Evolutionary conservation across 495 filamentous ascomycete species (phyloP).

Genomic region (Xylaria acuta): DNA sequence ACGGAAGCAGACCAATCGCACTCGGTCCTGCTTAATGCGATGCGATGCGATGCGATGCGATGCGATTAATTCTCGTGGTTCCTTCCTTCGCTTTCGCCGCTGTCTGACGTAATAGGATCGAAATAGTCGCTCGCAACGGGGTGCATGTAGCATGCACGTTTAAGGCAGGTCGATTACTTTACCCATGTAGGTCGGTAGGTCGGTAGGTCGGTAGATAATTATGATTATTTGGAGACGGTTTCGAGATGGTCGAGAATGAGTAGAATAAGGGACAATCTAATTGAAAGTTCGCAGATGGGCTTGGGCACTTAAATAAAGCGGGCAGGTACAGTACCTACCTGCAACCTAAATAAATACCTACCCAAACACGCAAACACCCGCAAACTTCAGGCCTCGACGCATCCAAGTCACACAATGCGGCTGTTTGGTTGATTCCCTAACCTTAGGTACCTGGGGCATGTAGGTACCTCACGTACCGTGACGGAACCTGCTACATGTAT

Average conservation of each 20-base stretch:
- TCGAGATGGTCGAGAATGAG: no score
- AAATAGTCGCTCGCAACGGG: neutral
- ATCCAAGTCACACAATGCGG: neutral
- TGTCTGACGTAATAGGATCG: neutral
- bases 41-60: neutral
- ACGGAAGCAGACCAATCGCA: neutral
- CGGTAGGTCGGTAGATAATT: neutral
- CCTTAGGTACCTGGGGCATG: no score
- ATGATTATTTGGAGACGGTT: neutral
- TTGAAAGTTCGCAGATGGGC: neutral
- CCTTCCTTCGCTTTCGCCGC: constrained; percentile 1
- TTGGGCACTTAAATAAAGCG: neutral
- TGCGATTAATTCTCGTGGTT: neutral
- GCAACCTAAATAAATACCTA: no score
- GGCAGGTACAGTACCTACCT: no score
- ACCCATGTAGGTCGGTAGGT: neutral
- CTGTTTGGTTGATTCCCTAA: neutral
- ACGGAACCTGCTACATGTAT: no score
- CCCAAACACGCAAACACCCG: neutral
- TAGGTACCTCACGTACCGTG: neutral
- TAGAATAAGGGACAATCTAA: neutral
- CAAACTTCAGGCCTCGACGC: neutral
- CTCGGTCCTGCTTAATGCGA: neutral
- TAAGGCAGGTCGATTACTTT: constrained; percentile 1
- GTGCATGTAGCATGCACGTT: constrained; percentile 6